phyloP scores from a whole-genome alignment of 2,329 filamentous ascomycete species.

The Hypoxylon sp. region DNA sequence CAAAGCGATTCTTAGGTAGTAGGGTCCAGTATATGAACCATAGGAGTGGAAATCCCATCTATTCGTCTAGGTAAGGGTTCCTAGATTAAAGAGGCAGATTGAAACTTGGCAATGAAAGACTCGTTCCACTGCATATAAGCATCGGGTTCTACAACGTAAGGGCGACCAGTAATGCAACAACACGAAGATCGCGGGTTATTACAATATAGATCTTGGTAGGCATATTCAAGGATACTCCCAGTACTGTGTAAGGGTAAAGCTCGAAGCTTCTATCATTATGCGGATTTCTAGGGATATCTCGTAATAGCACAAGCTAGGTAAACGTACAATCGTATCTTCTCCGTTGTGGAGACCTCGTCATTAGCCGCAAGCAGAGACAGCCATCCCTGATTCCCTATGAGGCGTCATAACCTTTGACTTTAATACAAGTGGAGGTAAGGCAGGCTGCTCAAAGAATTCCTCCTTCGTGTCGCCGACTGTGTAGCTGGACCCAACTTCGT shows the following conservation, averaged over 20 bases:
- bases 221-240: neutral
- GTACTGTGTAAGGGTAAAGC: neutral
- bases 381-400: neutral
- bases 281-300: constrained; percentile 20
- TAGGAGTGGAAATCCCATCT: neutral
- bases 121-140: neutral
- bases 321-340: constrained; percentile 18
- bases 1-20: neutral
- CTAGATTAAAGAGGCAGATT: neutral
- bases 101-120: neutral
- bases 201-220: neutral
- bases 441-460: constrained; percentile 43
- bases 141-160: neutral
- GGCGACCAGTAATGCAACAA: neutral
- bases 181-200: neutral
- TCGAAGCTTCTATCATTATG: constrained; percentile 23
- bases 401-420: constrained; percentile 48
- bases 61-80: neutral
- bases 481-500: constrained; percentile 51
- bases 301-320: neutral
- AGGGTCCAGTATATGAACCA: neutral
- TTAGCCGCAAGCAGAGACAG: constrained; percentile 19
- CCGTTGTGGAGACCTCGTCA: neutral
- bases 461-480: constrained; percentile 46
- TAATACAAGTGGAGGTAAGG: constrained; percentile 50